Evolutionary conservation across 1,284 basidiomycete genomes (phyloP).

Genomic region (Tilletia caries): DNA sequence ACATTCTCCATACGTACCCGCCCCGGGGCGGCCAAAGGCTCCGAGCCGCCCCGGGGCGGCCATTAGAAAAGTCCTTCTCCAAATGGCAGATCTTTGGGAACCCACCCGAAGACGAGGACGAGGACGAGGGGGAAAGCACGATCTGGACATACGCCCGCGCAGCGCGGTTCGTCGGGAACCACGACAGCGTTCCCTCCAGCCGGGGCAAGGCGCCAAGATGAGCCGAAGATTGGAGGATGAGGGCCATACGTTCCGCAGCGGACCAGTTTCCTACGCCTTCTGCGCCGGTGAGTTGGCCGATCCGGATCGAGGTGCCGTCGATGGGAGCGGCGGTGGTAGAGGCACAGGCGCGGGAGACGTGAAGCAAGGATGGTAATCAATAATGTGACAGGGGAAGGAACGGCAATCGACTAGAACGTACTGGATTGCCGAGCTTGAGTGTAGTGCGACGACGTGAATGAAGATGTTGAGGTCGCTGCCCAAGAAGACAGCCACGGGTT

Average conservation of each 20-base stretch:
- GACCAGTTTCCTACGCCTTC: conserved; percentile 1
- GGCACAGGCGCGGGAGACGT: no score
- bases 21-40: no score
- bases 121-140: no score
- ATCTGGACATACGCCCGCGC: background rate
- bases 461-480: background rate
- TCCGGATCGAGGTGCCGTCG: conserved; percentile 11
- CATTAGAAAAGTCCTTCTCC: no score
- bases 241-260: background rate
- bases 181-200: background rate
- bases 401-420: no score
- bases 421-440: conserved; percentile 6
- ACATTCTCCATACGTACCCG: no score
- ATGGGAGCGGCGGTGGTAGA: background rate
- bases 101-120: no score
- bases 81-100: no score
- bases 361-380: background rate
- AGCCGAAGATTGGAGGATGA: background rate
- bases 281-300: conserved; percentile 3
- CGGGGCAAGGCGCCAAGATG: background rate
- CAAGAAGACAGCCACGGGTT: background rate
- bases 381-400: no score
- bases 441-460: conserved; percentile 1
- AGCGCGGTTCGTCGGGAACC: conserved; percentile 1
- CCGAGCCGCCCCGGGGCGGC: no score